Conservation (phyloP, 345 rosid genomes). For the Eucalyptus melliodora region DNA sequence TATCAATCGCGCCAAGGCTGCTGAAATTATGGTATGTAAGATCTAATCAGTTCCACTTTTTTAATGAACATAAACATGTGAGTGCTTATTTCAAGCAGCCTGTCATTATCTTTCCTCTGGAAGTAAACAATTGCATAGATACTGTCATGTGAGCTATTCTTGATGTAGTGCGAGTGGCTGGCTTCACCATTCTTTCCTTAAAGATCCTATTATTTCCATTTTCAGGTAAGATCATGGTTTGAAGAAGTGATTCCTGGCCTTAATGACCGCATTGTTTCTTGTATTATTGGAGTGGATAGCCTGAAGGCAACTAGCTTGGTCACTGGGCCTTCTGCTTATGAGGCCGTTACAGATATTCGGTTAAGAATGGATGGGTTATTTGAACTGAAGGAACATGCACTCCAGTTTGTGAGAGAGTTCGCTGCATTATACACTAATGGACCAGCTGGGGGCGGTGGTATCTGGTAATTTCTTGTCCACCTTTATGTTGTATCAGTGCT, state of each 20-base stretch:
- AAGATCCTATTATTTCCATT: background rate
- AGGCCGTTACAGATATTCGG: conserved; percentile 42
- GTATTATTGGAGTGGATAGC: conserved; percentile 79
- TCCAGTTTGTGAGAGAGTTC: conserved; percentile 53
- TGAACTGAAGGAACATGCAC: conserved; percentile 53
- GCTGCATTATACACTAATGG: conserved; percentile 87
- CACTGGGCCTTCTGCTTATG: conserved; percentile 2
- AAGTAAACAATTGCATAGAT: background rate
- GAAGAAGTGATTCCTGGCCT: conserved; percentile 67
- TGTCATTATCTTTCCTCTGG: background rate
- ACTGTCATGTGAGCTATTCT: background rate
- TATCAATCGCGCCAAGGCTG: conserved; percentile 67
- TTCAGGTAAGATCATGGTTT: conserved; percentile 85
- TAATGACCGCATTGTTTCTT: conserved; percentile 34
- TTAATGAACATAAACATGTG: background rate
- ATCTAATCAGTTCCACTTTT: background rate
- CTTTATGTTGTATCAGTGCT: background rate
- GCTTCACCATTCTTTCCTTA: background rate
- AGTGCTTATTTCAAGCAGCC: background rate
- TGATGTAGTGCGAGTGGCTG: background rate
- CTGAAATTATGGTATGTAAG: conserved; percentile 60
- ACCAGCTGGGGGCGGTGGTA: conserved; percentile 96
- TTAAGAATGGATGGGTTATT: conserved; percentile 86
- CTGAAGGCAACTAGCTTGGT: conserved; percentile 38
- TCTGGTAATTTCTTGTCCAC: conserved; percentile 36